Percentiles rank a stretch among this genome's conserved stretches.
These are phyloP conservation scores for Chloris gayana DNA, from an alignment of 176 grass and related monocot genomes.

Conservation along the genomic window DNA sequence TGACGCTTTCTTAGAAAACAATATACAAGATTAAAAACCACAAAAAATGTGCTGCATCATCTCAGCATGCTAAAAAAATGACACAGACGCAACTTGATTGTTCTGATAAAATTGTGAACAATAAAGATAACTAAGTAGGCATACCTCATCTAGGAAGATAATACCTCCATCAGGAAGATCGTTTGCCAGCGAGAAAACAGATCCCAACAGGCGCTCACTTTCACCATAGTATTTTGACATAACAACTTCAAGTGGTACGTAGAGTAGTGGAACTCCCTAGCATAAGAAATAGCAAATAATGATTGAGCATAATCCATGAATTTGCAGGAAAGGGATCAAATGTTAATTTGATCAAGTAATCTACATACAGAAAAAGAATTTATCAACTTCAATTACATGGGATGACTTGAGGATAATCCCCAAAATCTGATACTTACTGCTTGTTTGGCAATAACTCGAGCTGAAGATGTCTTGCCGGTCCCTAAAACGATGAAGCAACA, in stretches of 20 bases:
- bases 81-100: not conserved
- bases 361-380: not conserved
- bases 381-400: not conserved
- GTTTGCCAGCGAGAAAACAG: constrained; percentile 96
- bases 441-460: constrained; percentile 95
- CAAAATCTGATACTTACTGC: constrained; percentile 60
- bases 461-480: constrained; percentile 93
- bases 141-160: constrained; percentile 96
- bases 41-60: not conserved
- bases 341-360: constrained; percentile 17
- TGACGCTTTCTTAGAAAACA: not conserved
- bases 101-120: not conserved
- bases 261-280: constrained; percentile 90
- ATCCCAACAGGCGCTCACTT: constrained; percentile 85
- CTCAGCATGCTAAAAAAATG: no score
- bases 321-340: constrained; percentile 6
- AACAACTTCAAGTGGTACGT: constrained; percentile 91
- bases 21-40: not conserved
- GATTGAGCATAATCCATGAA: constrained; percentile 1
- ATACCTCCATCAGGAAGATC: constrained; percentile 93
- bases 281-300: constrained; percentile 23
- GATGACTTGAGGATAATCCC: constrained; percentile 15
- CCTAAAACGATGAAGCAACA: constrained; percentile 48
- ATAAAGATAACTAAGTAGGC: not conserved
- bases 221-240: constrained; percentile 99